Conservation (phyloP, 1,284 basidiomycete genomes). For the Irpex sp. region DNA sequence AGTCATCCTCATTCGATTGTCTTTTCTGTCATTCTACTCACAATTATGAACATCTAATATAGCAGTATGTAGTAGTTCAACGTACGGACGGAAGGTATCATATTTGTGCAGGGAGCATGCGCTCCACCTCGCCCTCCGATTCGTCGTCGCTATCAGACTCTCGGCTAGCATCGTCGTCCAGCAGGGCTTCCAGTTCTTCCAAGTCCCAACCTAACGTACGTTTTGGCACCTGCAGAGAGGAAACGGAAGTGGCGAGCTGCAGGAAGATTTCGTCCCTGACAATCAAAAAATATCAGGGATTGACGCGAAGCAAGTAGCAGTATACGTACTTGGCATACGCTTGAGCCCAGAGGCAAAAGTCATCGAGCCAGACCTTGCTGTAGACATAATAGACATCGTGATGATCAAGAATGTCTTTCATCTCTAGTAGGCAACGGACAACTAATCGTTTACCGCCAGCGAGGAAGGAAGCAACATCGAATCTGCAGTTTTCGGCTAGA, state of each 20-base stretch:
- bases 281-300: constrained; percentile 6
- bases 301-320: not conserved
- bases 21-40: not conserved
- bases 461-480: constrained; percentile 59
- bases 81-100: constrained; percentile 1
- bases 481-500: constrained; percentile 61
- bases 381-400: constrained; percentile 83
- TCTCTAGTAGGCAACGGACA: constrained; percentile 60
- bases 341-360: constrained; percentile 74
- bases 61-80: not conserved
- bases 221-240: constrained; percentile 45
- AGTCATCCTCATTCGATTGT: too few species aligned
- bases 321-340: constrained; percentile 50
- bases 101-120: constrained; percentile 29
- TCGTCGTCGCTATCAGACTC: constrained; percentile 30
- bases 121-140: constrained; percentile 31
- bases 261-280: constrained; percentile 53
- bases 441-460: constrained; percentile 56
- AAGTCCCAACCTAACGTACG: constrained; percentile 63
- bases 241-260: constrained; percentile 42
- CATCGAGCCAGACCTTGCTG: constrained; percentile 78
- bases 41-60: not conserved
- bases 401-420: constrained; percentile 68
- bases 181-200: constrained; percentile 57
- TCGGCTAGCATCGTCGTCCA: constrained; percentile 30